Evolutionary conservation across 2,329 filamentous ascomycete genomes (phyloP).

Genomic region (Gremmenia infestans): DNA sequence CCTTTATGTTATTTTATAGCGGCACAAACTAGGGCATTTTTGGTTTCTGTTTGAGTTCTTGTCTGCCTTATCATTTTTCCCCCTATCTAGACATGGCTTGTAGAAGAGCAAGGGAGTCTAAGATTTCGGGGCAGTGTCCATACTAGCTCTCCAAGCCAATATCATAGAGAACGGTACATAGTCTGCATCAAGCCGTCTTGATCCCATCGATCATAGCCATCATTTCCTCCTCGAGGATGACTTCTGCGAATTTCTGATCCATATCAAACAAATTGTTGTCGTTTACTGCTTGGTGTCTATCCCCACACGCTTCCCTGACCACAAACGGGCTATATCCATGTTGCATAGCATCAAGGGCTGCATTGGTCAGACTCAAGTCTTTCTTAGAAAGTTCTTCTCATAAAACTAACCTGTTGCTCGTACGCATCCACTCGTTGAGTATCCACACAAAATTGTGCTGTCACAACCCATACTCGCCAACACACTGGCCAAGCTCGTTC

Average conservation of each 20-base stretch:
- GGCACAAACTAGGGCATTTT: too few relatives aligned
- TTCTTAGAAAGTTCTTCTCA: background rate
- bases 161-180: too few relatives aligned
- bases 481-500: slow-evolving; percentile 38
- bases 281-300: slow-evolving; percentile 40
- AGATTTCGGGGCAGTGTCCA: too few relatives aligned
- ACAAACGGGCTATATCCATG: slow-evolving; percentile 39
- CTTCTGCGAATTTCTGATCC: slow-evolving; percentile 42
- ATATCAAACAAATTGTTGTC: slow-evolving; percentile 43
- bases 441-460: slow-evolving; percentile 41
- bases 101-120: too few relatives aligned
- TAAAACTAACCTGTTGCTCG: slow-evolving; percentile 31
- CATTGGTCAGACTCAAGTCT: background rate
- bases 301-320: slow-evolving; percentile 41
- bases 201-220: slow-evolving; percentile 7
- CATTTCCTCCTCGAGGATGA: slow-evolving; percentile 33
- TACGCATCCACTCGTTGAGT: slow-evolving; percentile 43
- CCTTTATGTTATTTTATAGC: too few relatives aligned
- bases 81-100: too few relatives aligned
- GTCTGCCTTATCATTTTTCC: too few relatives aligned
- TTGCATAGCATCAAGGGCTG: slow-evolving; percentile 40
- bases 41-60: too few relatives aligned
- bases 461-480: slow-evolving; percentile 37
- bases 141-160: too few relatives aligned
- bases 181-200: background rate